These are phyloP conservation scores for Clavispora carvajalis DNA, from an alignment of 805 yeast genomes.

Conservation along the genomic window DNA sequence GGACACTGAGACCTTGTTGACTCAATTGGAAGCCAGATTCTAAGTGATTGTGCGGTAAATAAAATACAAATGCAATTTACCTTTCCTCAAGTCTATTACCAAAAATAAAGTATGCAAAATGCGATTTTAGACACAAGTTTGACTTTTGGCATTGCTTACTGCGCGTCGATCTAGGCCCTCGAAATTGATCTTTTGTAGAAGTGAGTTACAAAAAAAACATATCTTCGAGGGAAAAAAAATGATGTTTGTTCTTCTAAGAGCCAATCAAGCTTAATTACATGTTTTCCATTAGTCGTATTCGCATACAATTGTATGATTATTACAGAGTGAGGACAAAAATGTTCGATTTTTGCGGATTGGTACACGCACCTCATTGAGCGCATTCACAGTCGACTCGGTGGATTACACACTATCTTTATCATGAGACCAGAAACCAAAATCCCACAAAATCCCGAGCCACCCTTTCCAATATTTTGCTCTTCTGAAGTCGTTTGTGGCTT, in stretches of 20 bases:
- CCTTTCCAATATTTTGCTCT: slow-evolving; percentile 41
- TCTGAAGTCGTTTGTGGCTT: slow-evolving; percentile 70
- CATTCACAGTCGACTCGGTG: neutral
- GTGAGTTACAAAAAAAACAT: too few species aligned
- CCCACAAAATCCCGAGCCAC: slow-evolving; percentile 41
- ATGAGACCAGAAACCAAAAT: slow-evolving; percentile 42
- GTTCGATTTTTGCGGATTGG: neutral
- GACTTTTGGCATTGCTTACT: too few species aligned
- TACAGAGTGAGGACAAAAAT: neutral
- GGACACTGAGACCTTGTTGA: slow-evolving; percentile 78
- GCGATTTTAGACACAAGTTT: too few species aligned
- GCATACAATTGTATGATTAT: neutral
- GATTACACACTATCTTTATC: slow-evolving; percentile 15
- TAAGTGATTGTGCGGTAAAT: slow-evolving; percentile 8
- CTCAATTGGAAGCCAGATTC: slow-evolving; percentile 57
- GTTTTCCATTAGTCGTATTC: too few species aligned
- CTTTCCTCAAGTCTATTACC: too few species aligned
- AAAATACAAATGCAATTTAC: neutral
- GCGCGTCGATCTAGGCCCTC: too few species aligned
- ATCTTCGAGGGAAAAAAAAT: too few species aligned
- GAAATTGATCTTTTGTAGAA: too few species aligned
- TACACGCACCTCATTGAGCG: neutral
- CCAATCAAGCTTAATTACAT: too few species aligned
- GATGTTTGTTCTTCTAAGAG: too few species aligned
- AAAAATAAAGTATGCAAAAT: too few species aligned